Evolutionary conservation across 176 grass and related monocot species (phyloP).

Genomic region (Raddia distichophylla): DNA sequence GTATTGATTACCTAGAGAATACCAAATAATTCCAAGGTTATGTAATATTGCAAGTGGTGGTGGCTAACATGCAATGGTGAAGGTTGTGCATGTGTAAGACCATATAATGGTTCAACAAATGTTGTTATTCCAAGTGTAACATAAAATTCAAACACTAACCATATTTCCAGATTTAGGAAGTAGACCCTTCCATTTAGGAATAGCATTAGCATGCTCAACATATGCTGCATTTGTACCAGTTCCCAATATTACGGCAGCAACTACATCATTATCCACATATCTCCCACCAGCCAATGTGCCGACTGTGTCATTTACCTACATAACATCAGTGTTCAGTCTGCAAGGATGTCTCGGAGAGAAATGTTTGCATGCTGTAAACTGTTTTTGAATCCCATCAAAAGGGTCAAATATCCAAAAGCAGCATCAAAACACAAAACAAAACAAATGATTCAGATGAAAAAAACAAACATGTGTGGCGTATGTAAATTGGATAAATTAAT

Average conservation of each 20-base stretch:
- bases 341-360: not conserved
- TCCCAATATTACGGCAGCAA: conserved; percentile 75
- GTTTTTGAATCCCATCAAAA: not conserved
- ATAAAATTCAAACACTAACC: conserved; percentile 40
- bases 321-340: conserved; percentile 23
- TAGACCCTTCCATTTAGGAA: conserved; percentile 67
- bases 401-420: not conserved
- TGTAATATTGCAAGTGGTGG: not conserved
- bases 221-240: conserved; percentile 91
- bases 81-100: not conserved
- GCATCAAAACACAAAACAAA: not conserved
- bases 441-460: not conserved
- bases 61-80: not conserved
- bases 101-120: conserved; percentile 9
- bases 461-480: not conserved
- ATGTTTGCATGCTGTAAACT: not conserved
- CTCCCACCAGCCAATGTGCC: conserved; percentile 77
- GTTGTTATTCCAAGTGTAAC: not conserved
- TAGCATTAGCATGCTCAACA: conserved; percentile 69
- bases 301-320: conserved; percentile 68
- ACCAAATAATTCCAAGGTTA: conserved; percentile 12
- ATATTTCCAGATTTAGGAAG: conserved; percentile 65
- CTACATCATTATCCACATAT: conserved; percentile 68
- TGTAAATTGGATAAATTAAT: conserved; percentile 3
- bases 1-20: conserved; percentile 85